Evolutionary conservation across 192 early-diverging fungal species (phyloP).

Genomic region (Haplosporangium gracile): DNA sequence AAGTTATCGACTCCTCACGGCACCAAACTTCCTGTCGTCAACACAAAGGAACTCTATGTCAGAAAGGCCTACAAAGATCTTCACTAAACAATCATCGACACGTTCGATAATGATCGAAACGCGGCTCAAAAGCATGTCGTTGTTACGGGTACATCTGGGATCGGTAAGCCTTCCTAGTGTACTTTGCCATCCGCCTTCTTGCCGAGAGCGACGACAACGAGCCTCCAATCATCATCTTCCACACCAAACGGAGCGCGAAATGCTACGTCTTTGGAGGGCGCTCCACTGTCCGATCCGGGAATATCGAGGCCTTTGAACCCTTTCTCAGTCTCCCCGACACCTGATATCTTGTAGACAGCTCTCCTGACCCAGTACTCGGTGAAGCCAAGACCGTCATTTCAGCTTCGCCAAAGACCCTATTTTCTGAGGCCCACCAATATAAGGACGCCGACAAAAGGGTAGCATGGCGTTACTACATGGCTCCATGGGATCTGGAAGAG

Average conservation of each 20-base stretch:
- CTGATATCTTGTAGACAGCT: conserved; percentile 43
- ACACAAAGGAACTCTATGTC: conserved; percentile 26
- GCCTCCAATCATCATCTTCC: conserved; percentile 41
- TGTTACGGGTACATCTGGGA: conserved; percentile 49
- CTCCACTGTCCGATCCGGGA: conserved; percentile 6
- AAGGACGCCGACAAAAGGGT: conserved; percentile 15
- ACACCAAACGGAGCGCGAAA: background rate
- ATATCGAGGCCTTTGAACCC: conserved; percentile 13
- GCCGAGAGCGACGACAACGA: conserved; percentile 28
- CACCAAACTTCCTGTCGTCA: conserved; percentile 15
- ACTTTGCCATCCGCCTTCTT: conserved; percentile 46
- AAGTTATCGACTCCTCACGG: background rate
- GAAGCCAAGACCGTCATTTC: conserved; percentile 19
- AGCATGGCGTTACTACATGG: conserved; percentile 24
- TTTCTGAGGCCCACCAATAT: conserved; percentile 13
- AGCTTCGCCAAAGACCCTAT: conserved; percentile 31
- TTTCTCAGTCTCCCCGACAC: conserved; percentile 27
- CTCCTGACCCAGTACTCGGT: background rate
- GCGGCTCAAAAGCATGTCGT: conserved; percentile 8
- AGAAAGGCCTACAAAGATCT: conserved; percentile 36
- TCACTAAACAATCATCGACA: conserved; percentile 14
- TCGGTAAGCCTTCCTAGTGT: conserved; percentile 55
- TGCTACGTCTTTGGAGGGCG: conserved; percentile 34
- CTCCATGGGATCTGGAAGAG: conserved; percentile 21
- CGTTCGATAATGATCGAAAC: background rate